Conservation (phyloP, 805 yeast genomes). For the Kuraishia hungarica region DNA sequence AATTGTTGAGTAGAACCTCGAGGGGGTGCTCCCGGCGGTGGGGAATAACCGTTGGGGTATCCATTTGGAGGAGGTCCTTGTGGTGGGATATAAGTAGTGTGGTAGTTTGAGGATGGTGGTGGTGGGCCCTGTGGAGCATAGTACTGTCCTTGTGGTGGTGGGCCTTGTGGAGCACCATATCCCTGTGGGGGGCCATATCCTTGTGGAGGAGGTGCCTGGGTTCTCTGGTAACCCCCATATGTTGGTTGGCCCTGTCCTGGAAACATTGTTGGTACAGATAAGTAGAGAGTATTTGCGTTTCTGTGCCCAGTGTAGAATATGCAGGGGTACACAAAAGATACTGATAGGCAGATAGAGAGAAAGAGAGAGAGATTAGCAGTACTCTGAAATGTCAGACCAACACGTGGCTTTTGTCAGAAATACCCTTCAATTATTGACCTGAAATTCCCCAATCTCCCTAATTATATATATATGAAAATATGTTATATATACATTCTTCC, state of each 20-base stretch:
- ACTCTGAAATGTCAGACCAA: too few relatives aligned
- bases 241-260: not conserved
- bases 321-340: not conserved
- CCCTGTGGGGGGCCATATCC: not conserved
- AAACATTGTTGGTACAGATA: not conserved
- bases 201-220: not conserved
- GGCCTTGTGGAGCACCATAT: not conserved
- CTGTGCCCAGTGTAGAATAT: not conserved
- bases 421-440: too few relatives aligned
- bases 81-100: not conserved
- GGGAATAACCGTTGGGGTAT: not conserved
- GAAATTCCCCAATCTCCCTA: too few relatives aligned
- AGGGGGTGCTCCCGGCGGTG: conserved; percentile 1
- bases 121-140: not conserved
- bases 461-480: too few relatives aligned
- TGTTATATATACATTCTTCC: too few relatives aligned
- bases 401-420: too few relatives aligned
- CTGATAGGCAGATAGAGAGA: too few relatives aligned
- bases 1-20: not conserved
- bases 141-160: not conserved
- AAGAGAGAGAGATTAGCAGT: too few relatives aligned
- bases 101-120: not conserved
- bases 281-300: too few relatives aligned
- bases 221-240: not conserved
- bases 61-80: not conserved